phyloP scores from a whole-genome alignment of 768 basidiomycete species.

The Tricholoma flavovirens region DNA sequence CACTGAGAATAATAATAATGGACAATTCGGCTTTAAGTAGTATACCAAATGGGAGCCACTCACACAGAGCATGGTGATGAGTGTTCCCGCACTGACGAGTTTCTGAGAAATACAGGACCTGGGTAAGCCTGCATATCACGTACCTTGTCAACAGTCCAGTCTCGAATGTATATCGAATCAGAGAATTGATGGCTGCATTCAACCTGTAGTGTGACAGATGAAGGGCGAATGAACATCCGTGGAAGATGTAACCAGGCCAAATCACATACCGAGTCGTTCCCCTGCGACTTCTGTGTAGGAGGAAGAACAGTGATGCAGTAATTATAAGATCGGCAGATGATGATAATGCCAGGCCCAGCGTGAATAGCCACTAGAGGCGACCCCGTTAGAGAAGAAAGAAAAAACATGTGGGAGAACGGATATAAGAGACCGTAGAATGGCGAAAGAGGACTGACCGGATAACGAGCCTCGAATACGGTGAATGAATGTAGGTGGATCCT shows the following conservation, averaged over 20 bases:
- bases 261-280: conserved; percentile 31
- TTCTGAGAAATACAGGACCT: too few relatives aligned
- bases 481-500: conserved; percentile 16
- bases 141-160: conserved; percentile 47
- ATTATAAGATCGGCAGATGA: conserved; percentile 45
- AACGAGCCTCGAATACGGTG: neutral
- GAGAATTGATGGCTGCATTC: conserved; percentile 39
- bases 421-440: neutral
- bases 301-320: conserved; percentile 37
- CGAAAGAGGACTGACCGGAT: neutral
- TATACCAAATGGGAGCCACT: too few relatives aligned
- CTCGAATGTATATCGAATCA: conserved; percentile 48
- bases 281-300: conserved; percentile 34
- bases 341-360: conserved; percentile 46
- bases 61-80: too few relatives aligned
- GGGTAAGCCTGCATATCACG: too few relatives aligned
- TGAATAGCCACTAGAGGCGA: conserved; percentile 44
- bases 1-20: too few relatives aligned
- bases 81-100: too few relatives aligned
- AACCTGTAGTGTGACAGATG: conserved; percentile 24
- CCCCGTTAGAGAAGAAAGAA: neutral
- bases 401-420: too few relatives aligned
- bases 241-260: neutral
- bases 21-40: too few relatives aligned
- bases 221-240: neutral